Evolutionary conservation across 495 filamentous ascomycete genomes (phyloP).

Genomic region (Massariosphaeria phaeospora): DNA sequence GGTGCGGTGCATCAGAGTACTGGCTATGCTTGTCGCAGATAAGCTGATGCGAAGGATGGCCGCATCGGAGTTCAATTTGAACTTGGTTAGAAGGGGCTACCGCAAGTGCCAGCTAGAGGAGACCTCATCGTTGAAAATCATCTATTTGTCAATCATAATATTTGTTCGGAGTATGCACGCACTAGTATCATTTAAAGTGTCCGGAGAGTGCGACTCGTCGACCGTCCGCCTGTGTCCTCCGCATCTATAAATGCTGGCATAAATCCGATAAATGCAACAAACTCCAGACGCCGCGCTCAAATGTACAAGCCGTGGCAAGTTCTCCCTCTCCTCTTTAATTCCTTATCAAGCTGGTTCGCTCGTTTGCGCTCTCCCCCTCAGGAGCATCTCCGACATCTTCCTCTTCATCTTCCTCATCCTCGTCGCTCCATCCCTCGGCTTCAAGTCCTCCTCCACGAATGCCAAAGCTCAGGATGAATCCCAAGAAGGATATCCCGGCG

Average conservation of each 20-base stretch:
- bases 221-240: too few relatives aligned
- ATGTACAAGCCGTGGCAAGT: slow-evolving; percentile 2
- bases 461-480: slow-evolving; percentile 69
- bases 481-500: slow-evolving; percentile 67
- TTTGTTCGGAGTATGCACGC: too few relatives aligned
- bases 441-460: slow-evolving; percentile 60
- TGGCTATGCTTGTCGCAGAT: too few relatives aligned
- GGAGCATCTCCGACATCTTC: slow-evolving; percentile 2
- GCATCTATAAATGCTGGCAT: neutral
- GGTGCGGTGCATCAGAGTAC: too few relatives aligned
- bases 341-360: slow-evolving; percentile 16
- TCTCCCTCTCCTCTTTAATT: neutral
- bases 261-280: neutral
- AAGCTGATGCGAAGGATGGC: too few relatives aligned
- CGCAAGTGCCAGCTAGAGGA: too few relatives aligned
- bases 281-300: slow-evolving; percentile 1
- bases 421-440: slow-evolving; percentile 57
- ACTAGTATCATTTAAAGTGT: too few relatives aligned
- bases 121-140: too few relatives aligned
- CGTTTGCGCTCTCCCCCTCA: slow-evolving; percentile 1
- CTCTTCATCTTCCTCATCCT: slow-evolving; percentile 53
- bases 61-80: too few relatives aligned
- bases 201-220: too few relatives aligned
- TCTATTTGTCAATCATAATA: too few relatives aligned
- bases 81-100: too few relatives aligned